Percentiles rank a stretch among this genome's conserved stretches.
Conservation (phyloP, 1,284 basidiomycete species). For the Ceratobasidium sp. region DNA sequence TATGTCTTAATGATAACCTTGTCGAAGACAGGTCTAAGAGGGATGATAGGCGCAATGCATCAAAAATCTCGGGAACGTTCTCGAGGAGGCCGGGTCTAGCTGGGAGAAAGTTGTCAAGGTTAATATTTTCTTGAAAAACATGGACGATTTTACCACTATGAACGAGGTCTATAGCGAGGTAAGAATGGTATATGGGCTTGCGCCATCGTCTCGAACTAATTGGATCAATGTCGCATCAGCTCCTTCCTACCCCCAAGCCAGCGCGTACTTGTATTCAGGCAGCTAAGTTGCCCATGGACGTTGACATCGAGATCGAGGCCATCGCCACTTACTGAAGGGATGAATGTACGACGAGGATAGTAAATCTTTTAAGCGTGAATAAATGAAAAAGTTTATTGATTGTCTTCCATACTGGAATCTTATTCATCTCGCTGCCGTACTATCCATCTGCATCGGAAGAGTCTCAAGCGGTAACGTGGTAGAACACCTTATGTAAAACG, state of each 20-base stretch:
- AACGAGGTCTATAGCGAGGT: conserved; percentile 71
- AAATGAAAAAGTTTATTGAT: no score
- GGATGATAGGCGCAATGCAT: conserved; percentile 66
- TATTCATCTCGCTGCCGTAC: no score
- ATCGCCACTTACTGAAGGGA: conserved; percentile 61
- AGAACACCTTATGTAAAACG: conserved; percentile 22
- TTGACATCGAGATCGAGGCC: conserved; percentile 83
- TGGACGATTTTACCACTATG: conserved; percentile 69
- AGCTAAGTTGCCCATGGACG: conserved; percentile 79
- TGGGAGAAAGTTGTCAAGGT: conserved; percentile 71
- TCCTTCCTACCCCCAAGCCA: conserved; percentile 75
- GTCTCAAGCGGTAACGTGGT: not conserved
- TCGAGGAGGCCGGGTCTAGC: conserved; percentile 66
- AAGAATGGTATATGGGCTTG: not conserved
- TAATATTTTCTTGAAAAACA: conserved; percentile 71
- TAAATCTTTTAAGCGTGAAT: no score
- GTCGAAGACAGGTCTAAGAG: not conserved
- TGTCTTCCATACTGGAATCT: no score
- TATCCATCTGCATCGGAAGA: no score
- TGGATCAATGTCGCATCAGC: conserved; percentile 51
- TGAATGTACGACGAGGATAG: conserved; percentile 1
- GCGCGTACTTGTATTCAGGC: conserved; percentile 85
- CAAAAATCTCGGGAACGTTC: conserved; percentile 66
- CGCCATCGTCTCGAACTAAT: not conserved
- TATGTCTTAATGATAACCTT: conserved; percentile 52